Percentiles rank a stretch among this genome's conserved stretches.
phyloP scores from a whole-genome alignment of 495 filamentous ascomycete genomes.

The Neurospora sp. region DNA sequence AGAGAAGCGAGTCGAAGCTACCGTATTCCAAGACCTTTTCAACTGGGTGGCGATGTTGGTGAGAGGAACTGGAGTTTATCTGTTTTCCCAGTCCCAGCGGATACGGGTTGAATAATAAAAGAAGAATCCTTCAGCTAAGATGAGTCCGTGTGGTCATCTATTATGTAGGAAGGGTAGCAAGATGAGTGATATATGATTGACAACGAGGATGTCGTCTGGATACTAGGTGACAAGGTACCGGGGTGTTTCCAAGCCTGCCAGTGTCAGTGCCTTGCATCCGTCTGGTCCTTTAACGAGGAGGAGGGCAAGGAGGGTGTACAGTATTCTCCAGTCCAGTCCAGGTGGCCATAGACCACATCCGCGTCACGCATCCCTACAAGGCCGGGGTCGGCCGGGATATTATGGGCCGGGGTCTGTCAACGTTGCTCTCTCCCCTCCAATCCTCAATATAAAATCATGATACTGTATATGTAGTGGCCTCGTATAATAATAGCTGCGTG shows the following conservation, averaged over 20 bases:
- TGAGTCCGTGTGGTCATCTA: neutral
- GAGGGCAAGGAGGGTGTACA: neutral
- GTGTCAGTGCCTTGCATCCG: neutral
- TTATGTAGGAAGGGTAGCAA: neutral
- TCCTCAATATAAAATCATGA: neutral
- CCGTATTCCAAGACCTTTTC: neutral
- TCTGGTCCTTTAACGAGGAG: neutral
- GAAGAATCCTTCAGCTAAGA: neutral
- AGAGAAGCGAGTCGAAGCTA: neutral
- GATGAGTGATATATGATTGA: constrained; percentile 19
- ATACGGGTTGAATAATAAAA: neutral
- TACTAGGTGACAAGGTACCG: neutral
- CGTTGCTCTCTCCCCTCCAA: neutral
- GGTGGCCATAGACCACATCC: neutral
- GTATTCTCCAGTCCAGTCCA: neutral
- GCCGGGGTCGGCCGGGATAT: neutral
- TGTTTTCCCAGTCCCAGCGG: neutral
- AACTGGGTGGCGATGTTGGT: neutral
- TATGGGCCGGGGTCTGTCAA: neutral
- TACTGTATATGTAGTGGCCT: neutral
- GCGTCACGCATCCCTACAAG: neutral
- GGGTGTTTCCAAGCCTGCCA: constrained; percentile 5
- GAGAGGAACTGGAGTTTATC: neutral
- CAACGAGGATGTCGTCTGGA: constrained; percentile 11
- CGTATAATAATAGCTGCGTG: neutral